These are phyloP conservation scores for Pleurotus cornucopiae DNA, from an alignment of 768 basidiomycete genomes.

Conservation along the genomic window DNA sequence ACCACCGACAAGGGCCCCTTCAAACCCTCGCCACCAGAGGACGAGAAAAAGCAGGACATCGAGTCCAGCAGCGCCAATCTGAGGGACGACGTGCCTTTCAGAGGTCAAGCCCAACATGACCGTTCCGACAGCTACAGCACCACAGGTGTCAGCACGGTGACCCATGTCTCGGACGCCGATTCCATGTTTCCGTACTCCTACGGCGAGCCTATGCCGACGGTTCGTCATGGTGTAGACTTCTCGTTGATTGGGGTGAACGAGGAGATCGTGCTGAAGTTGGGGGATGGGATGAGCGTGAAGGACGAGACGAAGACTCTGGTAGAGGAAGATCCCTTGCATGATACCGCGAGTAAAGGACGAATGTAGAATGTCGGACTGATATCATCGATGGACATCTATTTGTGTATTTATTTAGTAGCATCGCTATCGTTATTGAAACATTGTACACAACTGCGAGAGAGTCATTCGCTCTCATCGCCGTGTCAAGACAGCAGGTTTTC, in stretches of 20 bases:
- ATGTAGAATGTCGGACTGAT: too few relatives aligned
- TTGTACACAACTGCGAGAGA: too few relatives aligned
- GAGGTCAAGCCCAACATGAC: not conserved
- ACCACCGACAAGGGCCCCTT: not conserved
- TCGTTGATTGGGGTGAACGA: not conserved
- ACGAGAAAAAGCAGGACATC: not conserved
- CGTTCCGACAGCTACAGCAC: not conserved
- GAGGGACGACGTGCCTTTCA: not conserved
- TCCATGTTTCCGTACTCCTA: not conserved
- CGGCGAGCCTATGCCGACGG: not conserved
- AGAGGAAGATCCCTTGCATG: too few relatives aligned
- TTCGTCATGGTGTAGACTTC: not conserved
- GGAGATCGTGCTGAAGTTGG: not conserved
- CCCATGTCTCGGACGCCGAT: not conserved
- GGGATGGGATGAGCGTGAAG: not conserved
- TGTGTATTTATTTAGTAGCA: too few relatives aligned
- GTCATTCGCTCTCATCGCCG: too few relatives aligned
- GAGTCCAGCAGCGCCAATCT: not conserved
- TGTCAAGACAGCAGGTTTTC: too few relatives aligned
- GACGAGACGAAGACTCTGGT: too few relatives aligned
- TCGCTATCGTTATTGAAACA: too few relatives aligned
- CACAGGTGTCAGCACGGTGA: not conserved
- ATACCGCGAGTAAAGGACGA: too few relatives aligned
- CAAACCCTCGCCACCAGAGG: not conserved
- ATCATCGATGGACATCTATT: too few relatives aligned